Evolutionary conservation across 2,329 filamentous ascomycete species (phyloP).

Genomic region (Nannizzia gypsea): DNA sequence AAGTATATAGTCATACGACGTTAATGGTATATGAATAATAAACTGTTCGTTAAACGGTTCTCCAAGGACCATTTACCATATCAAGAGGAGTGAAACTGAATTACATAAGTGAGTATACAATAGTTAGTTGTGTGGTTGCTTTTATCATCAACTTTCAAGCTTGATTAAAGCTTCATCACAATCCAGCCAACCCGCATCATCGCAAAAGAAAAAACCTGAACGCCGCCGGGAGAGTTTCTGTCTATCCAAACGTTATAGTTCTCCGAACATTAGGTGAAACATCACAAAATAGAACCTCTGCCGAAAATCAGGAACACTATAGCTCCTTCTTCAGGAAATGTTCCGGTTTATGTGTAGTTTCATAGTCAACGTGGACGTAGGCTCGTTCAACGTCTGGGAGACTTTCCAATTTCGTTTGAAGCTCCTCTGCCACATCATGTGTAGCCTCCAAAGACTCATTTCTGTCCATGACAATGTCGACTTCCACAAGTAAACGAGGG

Average conservation of each 20-base stretch:
- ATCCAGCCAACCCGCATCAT: background rate
- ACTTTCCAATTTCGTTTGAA: constrained; percentile 89
- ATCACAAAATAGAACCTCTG: background rate
- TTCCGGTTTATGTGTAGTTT: constrained; percentile 90
- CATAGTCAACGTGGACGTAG: constrained; percentile 95
- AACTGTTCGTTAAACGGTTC: background rate
- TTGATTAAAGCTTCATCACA: background rate
- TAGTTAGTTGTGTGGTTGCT: background rate
- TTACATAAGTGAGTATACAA: background rate
- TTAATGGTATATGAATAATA: background rate
- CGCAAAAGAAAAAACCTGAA: background rate
- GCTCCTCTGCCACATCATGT: constrained; percentile 84
- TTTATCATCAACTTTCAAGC: background rate
- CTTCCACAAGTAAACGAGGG: constrained; percentile 79
- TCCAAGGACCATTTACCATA: background rate
- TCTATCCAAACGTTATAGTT: background rate
- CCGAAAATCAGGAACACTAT: constrained; percentile 20
- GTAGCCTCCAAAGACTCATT: constrained; percentile 60
- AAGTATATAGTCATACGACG: background rate
- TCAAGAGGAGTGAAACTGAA: background rate
- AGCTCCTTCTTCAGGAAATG: constrained; percentile 58
- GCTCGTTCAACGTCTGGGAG: constrained; percentile 84
- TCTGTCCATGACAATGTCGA: constrained; percentile 88
- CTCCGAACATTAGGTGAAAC: background rate
- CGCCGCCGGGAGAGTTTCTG: background rate